Conservation (phyloP, 768 basidiomycete genomes). For the Thelephora aurantiotincta region DNA sequence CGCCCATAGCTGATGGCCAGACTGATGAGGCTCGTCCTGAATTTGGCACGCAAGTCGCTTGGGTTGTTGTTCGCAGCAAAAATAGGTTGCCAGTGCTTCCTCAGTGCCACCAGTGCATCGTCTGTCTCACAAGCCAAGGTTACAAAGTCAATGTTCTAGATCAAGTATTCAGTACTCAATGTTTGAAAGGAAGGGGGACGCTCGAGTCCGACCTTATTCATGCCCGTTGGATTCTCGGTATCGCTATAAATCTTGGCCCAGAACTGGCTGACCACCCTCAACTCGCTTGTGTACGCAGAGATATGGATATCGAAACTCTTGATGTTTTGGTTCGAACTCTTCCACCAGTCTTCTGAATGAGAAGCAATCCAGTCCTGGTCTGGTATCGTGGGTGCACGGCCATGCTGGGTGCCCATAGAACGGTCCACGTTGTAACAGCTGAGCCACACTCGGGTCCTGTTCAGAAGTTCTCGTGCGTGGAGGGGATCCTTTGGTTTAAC, state of each 20-base stretch:
- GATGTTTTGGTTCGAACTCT: slow-evolving; percentile 51
- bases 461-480: slow-evolving; percentile 76
- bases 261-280: slow-evolving; percentile 51
- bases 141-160: slow-evolving; percentile 50
- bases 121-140: slow-evolving; percentile 51
- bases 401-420: slow-evolving; percentile 79
- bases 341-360: slow-evolving; percentile 62
- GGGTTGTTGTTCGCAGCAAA: slow-evolving; percentile 34
- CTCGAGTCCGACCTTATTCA: slow-evolving; percentile 46
- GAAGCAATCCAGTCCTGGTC: slow-evolving; percentile 65
- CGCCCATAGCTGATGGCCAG: slow-evolving; percentile 21
- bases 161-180: not conserved
- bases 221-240: slow-evolving; percentile 56
- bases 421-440: slow-evolving; percentile 87
- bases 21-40: slow-evolving; percentile 12
- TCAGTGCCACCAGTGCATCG: slow-evolving; percentile 46
- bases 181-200: not conserved
- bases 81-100: slow-evolving; percentile 39
- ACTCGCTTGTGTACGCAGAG: slow-evolving; percentile 63
- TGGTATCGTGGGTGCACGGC: slow-evolving; percentile 70
- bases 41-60: slow-evolving; percentile 34
- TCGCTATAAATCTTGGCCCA: slow-evolving; percentile 55
- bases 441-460: slow-evolving; percentile 82
- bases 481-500: slow-evolving; percentile 66
- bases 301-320: slow-evolving; percentile 68